A percentile compares a stretch with the other conserved stretches of the same genome.
Evolutionary conservation across 1,284 basidiomycete genomes (phyloP).

Genomic region (Tremellales sp.): DNA sequence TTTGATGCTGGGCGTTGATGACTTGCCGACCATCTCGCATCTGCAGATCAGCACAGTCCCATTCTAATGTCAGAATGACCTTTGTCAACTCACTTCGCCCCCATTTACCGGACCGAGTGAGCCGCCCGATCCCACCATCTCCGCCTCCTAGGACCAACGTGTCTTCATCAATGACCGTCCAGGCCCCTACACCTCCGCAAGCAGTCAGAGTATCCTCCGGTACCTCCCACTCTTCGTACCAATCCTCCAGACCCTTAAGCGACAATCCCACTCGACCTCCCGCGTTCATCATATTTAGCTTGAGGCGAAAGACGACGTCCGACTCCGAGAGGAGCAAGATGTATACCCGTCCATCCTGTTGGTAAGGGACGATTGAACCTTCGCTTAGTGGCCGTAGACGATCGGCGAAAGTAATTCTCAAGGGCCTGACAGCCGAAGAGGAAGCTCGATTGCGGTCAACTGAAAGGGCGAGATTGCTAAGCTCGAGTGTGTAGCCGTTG

Average conservation of each 20-base stretch:
- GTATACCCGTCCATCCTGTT: slow-evolving; percentile 60
- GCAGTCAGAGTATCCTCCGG: slow-evolving; percentile 26
- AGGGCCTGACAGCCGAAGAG: slow-evolving; percentile 59
- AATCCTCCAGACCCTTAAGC: slow-evolving; percentile 30
- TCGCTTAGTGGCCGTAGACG: slow-evolving; percentile 56
- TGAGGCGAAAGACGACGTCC: slow-evolving; percentile 72
- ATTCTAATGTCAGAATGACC: background rate
- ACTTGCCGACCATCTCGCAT: slow-evolving; percentile 27
- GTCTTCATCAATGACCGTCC: slow-evolving; percentile 66
- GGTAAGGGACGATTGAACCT: slow-evolving; percentile 55
- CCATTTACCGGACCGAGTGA: slow-evolving; percentile 52
- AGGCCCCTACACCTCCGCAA: slow-evolving; percentile 47
- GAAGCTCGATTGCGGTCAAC: slow-evolving; percentile 46
- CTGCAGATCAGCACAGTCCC: slow-evolving; percentile 3
- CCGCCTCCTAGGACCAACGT: slow-evolving; percentile 63
- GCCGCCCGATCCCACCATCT: slow-evolving; percentile 66
- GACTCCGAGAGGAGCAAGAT: slow-evolving; percentile 64
- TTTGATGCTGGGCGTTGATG: slow-evolving; percentile 34
- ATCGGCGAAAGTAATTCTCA: slow-evolving; percentile 74
- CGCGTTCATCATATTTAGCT: slow-evolving; percentile 53
- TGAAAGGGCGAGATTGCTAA: slow-evolving; percentile 60
- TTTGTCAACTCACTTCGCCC: slow-evolving; percentile 30
- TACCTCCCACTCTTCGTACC: slow-evolving; percentile 40
- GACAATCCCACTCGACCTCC: slow-evolving; percentile 28
- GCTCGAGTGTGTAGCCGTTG: slow-evolving; percentile 69